Evolutionary conservation across 768 basidiomycete genomes (phyloP).

Genomic region (Pleurotus cornucopiae): DNA sequence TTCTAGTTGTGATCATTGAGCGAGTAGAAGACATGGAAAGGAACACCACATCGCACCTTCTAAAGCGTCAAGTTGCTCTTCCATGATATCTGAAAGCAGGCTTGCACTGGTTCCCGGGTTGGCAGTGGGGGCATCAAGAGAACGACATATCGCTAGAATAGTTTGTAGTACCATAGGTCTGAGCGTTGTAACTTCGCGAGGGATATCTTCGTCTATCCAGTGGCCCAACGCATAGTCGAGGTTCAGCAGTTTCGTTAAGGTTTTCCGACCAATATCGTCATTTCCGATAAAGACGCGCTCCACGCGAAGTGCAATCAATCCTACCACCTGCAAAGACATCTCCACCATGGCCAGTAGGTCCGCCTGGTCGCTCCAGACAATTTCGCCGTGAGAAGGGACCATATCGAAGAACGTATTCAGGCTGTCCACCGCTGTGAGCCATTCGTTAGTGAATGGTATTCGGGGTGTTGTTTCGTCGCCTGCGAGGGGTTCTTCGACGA

Average conservation of each 20-base stretch:
- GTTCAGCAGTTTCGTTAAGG: conserved; percentile 48
- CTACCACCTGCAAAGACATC: conserved; percentile 50
- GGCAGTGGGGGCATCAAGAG: conserved; percentile 35
- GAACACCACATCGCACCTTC: conserved; percentile 28
- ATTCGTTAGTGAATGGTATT: conserved; percentile 32
- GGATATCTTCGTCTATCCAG: conserved; percentile 49
- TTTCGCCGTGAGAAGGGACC: conserved; percentile 50
- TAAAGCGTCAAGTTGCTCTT: conserved; percentile 35
- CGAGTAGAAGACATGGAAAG: background rate
- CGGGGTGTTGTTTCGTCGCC: conserved; percentile 23
- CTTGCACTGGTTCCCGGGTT: conserved; percentile 34
- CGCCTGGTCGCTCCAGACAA: conserved; percentile 49
- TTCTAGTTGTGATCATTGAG: background rate
- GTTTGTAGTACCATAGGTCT: conserved; percentile 42
- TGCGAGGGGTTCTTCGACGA: conserved; percentile 31
- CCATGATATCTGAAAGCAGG: conserved; percentile 33
- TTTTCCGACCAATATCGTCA: conserved; percentile 40
- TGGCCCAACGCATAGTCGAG: conserved; percentile 53
- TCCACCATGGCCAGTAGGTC: conserved; percentile 56
- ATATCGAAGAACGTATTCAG: conserved; percentile 49
- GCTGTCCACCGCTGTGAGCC: conserved; percentile 46
- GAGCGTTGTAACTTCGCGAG: conserved; percentile 34
- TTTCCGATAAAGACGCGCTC: conserved; percentile 46
- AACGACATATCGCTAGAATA: conserved; percentile 41
- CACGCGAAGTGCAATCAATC: conserved; percentile 43